Evolutionary conservation across 495 filamentous ascomycete species (phyloP), one percentile per base, ranked within the genome.

Genomic region (Penicillium roqueforti): DNA sequence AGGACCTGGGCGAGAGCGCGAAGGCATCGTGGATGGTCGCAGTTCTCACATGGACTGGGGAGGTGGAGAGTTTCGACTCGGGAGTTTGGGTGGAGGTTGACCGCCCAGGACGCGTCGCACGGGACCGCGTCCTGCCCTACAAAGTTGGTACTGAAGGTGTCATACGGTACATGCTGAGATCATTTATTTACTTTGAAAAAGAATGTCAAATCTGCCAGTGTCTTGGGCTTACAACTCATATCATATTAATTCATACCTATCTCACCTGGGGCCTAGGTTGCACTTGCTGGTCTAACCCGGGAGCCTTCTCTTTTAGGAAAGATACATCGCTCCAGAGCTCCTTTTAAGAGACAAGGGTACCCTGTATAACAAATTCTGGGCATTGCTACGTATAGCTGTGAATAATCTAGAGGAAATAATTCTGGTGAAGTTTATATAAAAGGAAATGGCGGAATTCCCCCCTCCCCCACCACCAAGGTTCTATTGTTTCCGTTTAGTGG

Each of bases 1-100:
- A 66, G 68, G 66, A 66, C 58, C 63, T 65, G 71, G 68, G 59
- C 75, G 72, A 69, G 75, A 73, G 73, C 75, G 75, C 72, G 73
- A 67, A 65, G 73, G 75, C 75, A 77, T 77, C 51, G 68, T 75
- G 60, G 58, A 59, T 53, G 54, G 56, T 61, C 59, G 37, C 23
- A 47, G 34, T 19, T 56, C 63, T 66, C 63, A 61, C 63, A 67
- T 62, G 45, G 47, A 57, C 43, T 51, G 51, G 51, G 46, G 36
- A 50, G 52, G 47, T 51, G 57, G 59, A 55, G 58, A 47, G 51
- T 49, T 42, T 20, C 11, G 46, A 63, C 60, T 54, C 57, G 57
- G 60, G 54, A 56, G 53, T 56, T 52, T 47, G 38, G 58, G 55
- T 54, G 49, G 56, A 57, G 53, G 28, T 63, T 67, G 61, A 67